phyloP scores from a whole-genome alignment of 2,329 filamentous ascomycete genomes.

The Ophiostoma angusticollis region DNA sequence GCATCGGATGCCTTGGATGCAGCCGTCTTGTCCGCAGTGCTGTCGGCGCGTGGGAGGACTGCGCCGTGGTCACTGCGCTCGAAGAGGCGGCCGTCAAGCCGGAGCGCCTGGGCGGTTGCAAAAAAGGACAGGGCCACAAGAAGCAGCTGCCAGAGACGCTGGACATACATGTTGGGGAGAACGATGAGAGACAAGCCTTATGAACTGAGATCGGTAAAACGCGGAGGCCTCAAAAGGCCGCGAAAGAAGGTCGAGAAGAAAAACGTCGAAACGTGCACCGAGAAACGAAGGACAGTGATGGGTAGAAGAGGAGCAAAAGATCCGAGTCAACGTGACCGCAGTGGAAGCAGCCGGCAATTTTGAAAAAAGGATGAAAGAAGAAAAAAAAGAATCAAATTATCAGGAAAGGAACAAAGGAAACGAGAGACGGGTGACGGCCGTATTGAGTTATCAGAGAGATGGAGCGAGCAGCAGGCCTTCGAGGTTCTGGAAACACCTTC shows the following conservation, averaged over 20 bases:
- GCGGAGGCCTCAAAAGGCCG: no score
- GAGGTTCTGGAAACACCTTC: no score
- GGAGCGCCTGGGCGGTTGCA: constrained; percentile 32
- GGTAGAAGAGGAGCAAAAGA: not conserved
- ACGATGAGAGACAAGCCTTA: no score
- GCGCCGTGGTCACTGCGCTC: not conserved
- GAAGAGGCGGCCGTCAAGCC: constrained; percentile 18
- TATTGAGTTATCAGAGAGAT: no score
- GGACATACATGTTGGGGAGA: constrained; percentile 30
- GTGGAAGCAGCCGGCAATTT: no score
- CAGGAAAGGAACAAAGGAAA: not conserved
- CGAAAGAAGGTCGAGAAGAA: no score
- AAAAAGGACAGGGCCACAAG: constrained; percentile 35
- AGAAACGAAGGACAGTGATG: not conserved
- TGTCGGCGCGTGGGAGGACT: no score
- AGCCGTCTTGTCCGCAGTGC: constrained; percentile 7
- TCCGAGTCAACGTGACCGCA: no score
- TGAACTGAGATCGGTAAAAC: no score
- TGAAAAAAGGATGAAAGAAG: not conserved
- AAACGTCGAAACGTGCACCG: no score
- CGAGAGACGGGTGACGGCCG: not conserved
- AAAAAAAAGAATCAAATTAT: constrained; percentile 1
- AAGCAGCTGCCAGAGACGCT: constrained; percentile 32
- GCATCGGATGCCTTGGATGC: not conserved
- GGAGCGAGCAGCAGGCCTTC: no score